Evolutionary conservation across 495 filamentous ascomycete species (phyloP).

Genomic region (Tetracladium setigerum): DNA sequence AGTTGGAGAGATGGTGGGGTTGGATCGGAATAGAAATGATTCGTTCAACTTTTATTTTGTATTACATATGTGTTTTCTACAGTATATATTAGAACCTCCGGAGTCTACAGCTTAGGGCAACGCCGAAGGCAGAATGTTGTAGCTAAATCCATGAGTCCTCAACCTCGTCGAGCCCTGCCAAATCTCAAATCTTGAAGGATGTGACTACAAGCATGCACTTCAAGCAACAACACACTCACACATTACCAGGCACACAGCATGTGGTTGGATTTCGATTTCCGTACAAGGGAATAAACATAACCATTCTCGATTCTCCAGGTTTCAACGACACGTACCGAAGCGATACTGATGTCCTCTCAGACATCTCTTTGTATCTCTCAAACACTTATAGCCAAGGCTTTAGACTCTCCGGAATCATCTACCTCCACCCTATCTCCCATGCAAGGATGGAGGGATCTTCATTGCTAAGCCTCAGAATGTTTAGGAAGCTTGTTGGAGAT

Average conservation of each 20-base stretch:
- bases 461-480: constrained; percentile 14
- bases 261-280: too few relatives aligned
- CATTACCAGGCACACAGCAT: not conserved
- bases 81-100: too few relatives aligned
- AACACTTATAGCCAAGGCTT: constrained; percentile 11
- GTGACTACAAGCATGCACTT: too few relatives aligned
- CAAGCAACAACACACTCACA: constrained; percentile 15
- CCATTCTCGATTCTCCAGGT: constrained; percentile 28
- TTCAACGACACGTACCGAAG: constrained; percentile 27
- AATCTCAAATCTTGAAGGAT: too few relatives aligned
- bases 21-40: constrained; percentile 10
- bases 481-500: constrained; percentile 14
- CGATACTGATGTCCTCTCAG: constrained; percentile 23
- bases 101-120: too few relatives aligned
- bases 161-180: too few relatives aligned
- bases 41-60: too few relatives aligned
- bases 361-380: constrained; percentile 16
- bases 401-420: constrained; percentile 23
- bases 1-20: constrained; percentile 6
- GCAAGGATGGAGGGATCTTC: constrained; percentile 16
- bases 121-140: too few relatives aligned
- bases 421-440: constrained; percentile 24
- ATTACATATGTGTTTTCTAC: too few relatives aligned
- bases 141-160: too few relatives aligned
- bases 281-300: constrained; percentile 4